Base-by-base conservation (phyloP, 192 early-diverging fungal species). In the Coemansia sp. region DNA sequence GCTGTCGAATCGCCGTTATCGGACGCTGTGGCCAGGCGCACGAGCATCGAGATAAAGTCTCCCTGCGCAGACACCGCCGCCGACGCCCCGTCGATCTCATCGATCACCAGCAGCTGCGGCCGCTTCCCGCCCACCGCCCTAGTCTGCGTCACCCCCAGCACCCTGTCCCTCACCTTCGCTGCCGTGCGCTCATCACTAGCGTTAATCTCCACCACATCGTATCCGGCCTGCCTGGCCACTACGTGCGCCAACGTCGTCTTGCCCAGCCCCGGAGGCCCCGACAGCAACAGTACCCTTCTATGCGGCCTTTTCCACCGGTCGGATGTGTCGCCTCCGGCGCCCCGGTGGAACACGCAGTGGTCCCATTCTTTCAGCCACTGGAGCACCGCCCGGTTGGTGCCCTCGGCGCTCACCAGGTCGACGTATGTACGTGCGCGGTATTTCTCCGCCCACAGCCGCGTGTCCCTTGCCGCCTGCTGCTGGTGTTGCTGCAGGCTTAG, bases 361-460 rank as follows among this genome's bases (percentile, higher is more conserved):
- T 99, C 94, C 96, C 96, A 99, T 46, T 89, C 82, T 64, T 96
- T 96, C 14, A 99, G 89, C 96, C 96, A 99, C 52, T 82, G 78
- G 53, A 99, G 67, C 9, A 94, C 90, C 24, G 90, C 89, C 6
- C 94, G 85, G 63, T 96, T 96, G 2, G 93, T 78, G 67, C 89
- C 85, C 80, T 95, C 91, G 64, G 96, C 93, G 22, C 96, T 91
- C 53, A 94, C 78, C 21, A 98, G 73, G 63, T 98, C 94, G 9
- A 91, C 67, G 64, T 90, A 98, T 38, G 70, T 64, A 24, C 70
- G 80, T 4, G 96, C 93, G 23, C 83, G 75, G 73, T 96, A 96
- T 57, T 93, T 95, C 67, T 98, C 92, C 15, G 92, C 91, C 93
- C 93, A 98, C 18, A 94, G 70, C 45, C 40, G 14, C 21, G 23